Percentiles rank a stretch among this genome's conserved stretches.
These are phyloP conservation scores for Udeniomyces megalosporus DNA, from an alignment of 768 basidiomycete species.

Conservation along the genomic window DNA sequence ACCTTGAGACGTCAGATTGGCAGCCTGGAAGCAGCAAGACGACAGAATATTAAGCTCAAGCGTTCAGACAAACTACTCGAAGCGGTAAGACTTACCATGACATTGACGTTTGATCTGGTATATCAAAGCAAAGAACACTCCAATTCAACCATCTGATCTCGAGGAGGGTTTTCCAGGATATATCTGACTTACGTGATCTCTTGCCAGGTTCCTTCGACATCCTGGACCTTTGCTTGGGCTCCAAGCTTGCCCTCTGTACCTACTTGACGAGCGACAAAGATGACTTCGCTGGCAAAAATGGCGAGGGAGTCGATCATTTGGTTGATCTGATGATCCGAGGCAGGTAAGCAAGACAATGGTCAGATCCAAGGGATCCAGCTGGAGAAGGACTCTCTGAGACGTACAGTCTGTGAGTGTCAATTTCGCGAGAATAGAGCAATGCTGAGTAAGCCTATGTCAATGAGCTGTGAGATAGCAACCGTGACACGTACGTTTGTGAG, in stretches of 20 bases:
- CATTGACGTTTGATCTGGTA: constrained; percentile 77
- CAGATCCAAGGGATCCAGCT: too few relatives aligned
- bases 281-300: constrained; percentile 72
- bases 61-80: too few relatives aligned
- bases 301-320: constrained; percentile 87
- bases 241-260: constrained; percentile 98
- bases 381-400: too few relatives aligned
- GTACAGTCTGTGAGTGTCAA: not conserved
- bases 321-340: constrained; percentile 35
- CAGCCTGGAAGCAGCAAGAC: too few relatives aligned
- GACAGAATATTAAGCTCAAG: too few relatives aligned
- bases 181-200: constrained; percentile 69
- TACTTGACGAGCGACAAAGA: constrained; percentile 91
- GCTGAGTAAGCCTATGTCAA: too few relatives aligned
- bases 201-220: constrained; percentile 95
- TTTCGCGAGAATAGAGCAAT: too few relatives aligned
- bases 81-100: constrained; percentile 54
- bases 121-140: not conserved
- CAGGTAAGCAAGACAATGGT: too few relatives aligned
- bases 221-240: constrained; percentile 90
- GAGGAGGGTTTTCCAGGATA: not conserved
- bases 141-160: not conserved
- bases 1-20: not conserved
- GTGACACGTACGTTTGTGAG: constrained; percentile 95
- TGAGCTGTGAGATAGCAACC: too few relatives aligned